Evolutionary conservation across 208 protist genomes (phyloP), one percentile per base, ranked within the genome.

Genomic region (Leishmania braziliensis): DNA sequence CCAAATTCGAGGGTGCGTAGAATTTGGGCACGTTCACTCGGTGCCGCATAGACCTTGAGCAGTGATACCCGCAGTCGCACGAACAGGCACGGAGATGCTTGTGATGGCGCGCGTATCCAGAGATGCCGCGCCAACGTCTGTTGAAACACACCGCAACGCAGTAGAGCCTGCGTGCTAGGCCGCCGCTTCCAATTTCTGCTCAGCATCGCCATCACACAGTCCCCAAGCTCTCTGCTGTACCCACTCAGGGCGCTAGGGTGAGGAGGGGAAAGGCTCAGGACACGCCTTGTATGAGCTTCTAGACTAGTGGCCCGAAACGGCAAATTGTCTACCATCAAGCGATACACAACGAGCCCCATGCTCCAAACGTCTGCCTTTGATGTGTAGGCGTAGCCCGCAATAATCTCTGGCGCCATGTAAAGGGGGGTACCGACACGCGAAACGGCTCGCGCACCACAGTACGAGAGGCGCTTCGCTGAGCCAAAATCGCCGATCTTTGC

Each of bases 401-500:
- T 29, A 43, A 92, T 71, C 75, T 96, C 93, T 16, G 93, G 93
- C 23, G 91, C 86, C 56, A 92, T 69, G 78, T 93, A 95, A 14
- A 90, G 36, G 14, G 91, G 86, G 16, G 93, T 96, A 43, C 93
- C 93, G 36, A 92, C 75, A 23, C 80, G 75, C 36, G 91, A 90
- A 5, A 74, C 46, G 56, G 84, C 85, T 23, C 78, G 81, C 46
- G 78, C 86, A 18, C 89, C 87, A 23, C 81, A 87, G 70, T 81
- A 79, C 33, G 69, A 23, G 51, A 94, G 33, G 8, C 73, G 72
- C 53, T 85, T 91, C 36, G 84, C 85, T 6, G 91, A 79, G 1
- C 93, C 93, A 84, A 94, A 96, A 81, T 96, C 93, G 51, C 83
- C 91, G 77, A 96, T 91, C 80, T 95, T 96, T 77, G 90, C 89